These are phyloP conservation scores for Microstroma glucosiphilum DNA, from an alignment of 1,284 basidiomycete species.

Conservation along the genomic window DNA sequence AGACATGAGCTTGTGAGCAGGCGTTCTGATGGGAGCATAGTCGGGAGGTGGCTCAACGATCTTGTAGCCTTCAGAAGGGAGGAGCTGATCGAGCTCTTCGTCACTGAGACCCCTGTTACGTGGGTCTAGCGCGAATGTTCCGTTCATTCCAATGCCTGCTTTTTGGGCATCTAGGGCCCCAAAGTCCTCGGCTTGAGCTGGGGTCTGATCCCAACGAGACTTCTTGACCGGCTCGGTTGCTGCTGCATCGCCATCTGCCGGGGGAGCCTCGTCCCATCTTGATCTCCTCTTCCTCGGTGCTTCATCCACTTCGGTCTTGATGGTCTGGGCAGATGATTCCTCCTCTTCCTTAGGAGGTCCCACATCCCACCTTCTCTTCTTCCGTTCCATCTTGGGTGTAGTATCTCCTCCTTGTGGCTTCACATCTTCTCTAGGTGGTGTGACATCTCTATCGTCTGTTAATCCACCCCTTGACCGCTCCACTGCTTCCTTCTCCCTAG, in stretches of 20 bases:
- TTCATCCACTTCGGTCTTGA: constrained; percentile 21
- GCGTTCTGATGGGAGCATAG: constrained; percentile 76
- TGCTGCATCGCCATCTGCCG: constrained; percentile 60
- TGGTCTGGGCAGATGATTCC: constrained; percentile 48
- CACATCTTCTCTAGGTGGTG: constrained; percentile 25
- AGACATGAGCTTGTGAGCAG: constrained; percentile 65
- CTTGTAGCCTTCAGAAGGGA: constrained; percentile 79
- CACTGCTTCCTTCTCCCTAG: constrained; percentile 68
- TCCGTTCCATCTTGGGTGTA: constrained; percentile 54
- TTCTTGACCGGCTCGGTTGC: constrained; percentile 62
- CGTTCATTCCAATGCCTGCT: constrained; percentile 4
- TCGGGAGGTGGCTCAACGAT: constrained; percentile 90
- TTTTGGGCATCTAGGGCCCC: constrained; percentile 5
- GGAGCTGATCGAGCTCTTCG: constrained; percentile 85
- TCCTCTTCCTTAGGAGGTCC: constrained; percentile 58
- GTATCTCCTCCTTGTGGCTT: constrained; percentile 47
- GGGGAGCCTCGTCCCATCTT: constrained; percentile 79
- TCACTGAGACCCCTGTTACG: constrained; percentile 90
- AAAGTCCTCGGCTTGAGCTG: constrained; percentile 43
- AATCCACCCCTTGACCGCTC: constrained; percentile 52
- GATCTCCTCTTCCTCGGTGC: constrained; percentile 82
- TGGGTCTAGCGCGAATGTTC: constrained; percentile 59
- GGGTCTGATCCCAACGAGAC: constrained; percentile 93
- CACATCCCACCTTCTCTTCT: constrained; percentile 80
- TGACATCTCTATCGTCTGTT: constrained; percentile 47